Conservation (phyloP, 768 basidiomycete species). For the Hemileccinum rubropunctum region DNA sequence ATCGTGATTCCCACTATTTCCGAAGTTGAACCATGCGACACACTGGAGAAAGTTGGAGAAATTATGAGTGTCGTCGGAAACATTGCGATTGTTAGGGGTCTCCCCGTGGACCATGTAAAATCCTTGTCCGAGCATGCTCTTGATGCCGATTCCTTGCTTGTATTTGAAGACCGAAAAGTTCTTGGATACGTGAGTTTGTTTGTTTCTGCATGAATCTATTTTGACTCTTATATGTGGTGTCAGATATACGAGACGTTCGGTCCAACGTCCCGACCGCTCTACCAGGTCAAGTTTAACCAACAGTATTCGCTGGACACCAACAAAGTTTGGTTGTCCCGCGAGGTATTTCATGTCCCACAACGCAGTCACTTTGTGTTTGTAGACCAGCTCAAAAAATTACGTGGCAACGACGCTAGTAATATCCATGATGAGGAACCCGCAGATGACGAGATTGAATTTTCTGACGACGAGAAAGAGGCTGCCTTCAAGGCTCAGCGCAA, state of each 20-base stretch:
- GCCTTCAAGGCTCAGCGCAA: slow-evolving; percentile 62
- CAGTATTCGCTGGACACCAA: slow-evolving; percentile 58
- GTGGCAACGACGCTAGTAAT: slow-evolving; percentile 94
- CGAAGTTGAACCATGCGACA: slow-evolving; percentile 60
- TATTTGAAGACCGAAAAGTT: slow-evolving; percentile 87
- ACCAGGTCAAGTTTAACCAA: slow-evolving; percentile 80
- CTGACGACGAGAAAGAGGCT: slow-evolving; percentile 90
- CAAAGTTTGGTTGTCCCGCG: slow-evolving; percentile 51
- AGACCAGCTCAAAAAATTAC: slow-evolving; percentile 61
- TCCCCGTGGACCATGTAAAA: slow-evolving; percentile 40
- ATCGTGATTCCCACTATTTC: slow-evolving; percentile 62
- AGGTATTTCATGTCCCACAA: slow-evolving; percentile 80
- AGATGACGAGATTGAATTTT: slow-evolving; percentile 90
- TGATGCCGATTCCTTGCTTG: slow-evolving; percentile 87
- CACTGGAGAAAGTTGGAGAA: slow-evolving; percentile 73
- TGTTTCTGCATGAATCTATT: slow-evolving; percentile 9
- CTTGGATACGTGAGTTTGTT: slow-evolving; percentile 73
- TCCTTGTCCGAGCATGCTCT: slow-evolving; percentile 62
- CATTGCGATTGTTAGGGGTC: slow-evolving; percentile 71
- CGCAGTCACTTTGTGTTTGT: slow-evolving; percentile 86
- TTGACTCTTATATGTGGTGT: slow-evolving; percentile 10
- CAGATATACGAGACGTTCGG: slow-evolving; percentile 96
- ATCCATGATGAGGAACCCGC: slow-evolving; percentile 91
- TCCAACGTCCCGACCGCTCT: slow-evolving; percentile 85
- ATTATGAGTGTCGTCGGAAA: slow-evolving; percentile 72